These are phyloP conservation scores for Pythium brassicae DNA, from an alignment of 352 stramenopile species.

Conservation along the genomic window DNA sequence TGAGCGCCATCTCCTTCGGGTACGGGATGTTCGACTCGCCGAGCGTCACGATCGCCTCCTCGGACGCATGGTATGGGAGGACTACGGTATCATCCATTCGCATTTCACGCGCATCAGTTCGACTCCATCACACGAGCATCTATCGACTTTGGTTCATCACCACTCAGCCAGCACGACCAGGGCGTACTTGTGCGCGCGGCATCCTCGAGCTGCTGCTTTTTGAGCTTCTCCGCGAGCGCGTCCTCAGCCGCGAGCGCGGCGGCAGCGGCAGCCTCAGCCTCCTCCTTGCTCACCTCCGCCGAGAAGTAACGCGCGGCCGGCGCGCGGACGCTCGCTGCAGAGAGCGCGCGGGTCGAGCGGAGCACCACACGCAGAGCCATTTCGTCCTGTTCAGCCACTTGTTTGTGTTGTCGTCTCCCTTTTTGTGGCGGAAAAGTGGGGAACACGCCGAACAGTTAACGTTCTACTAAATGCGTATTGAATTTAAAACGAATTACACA, in stretches of 20 bases:
- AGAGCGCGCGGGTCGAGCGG: conserved; percentile 22
- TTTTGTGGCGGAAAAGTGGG: background rate
- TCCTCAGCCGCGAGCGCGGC: conserved; percentile 40
- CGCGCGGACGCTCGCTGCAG: conserved; percentile 16
- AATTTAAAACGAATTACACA: no score
- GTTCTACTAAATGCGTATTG: no score
- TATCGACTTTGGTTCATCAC: background rate
- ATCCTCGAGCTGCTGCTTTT: conserved; percentile 37
- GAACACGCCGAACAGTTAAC: no score
- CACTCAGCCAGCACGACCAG: background rate
- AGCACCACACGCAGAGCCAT: conserved; percentile 46
- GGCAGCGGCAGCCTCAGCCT: conserved; percentile 10
- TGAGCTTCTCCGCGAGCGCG: conserved; percentile 35
- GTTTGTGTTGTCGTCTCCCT: background rate
- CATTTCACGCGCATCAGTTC: background rate
- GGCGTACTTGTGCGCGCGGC: conserved; percentile 50
- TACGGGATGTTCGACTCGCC: conserved; percentile 48
- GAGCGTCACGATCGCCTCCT: conserved; percentile 39
- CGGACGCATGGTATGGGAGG: conserved; percentile 55
- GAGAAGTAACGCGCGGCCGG: conserved; percentile 36
- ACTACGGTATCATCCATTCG: conserved; percentile 23
- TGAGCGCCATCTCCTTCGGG: conserved; percentile 56
- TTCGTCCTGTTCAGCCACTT: conserved; percentile 1
- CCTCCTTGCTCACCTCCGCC: conserved; percentile 35
- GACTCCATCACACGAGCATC: background rate